Evolutionary conservation across 164 flowering plant species (phyloP), one percentile per base, ranked within the genome.

Genomic region (Chimonanthus praecox): DNA sequence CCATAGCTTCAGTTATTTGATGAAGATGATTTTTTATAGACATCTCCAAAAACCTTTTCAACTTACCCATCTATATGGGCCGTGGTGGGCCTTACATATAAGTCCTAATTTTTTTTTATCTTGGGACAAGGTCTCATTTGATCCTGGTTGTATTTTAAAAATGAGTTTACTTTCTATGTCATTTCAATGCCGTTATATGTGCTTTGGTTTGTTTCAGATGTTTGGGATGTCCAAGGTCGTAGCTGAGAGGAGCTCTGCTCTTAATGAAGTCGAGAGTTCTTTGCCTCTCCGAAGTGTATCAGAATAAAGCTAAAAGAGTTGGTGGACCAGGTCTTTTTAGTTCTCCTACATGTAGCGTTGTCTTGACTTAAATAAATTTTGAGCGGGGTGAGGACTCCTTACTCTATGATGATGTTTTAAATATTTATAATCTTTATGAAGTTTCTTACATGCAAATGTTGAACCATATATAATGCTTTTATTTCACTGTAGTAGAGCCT

Each of bases 181-280:
- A 3, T 9, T 71, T 33, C 62, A n/a, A 45, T 1, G 15, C 13
- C 11, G 7, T 13, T 47, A 16, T 58, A 54, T 15, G 16, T 11
- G 21, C 44, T 75, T 66, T 54, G 47, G 44, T 60, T 8, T 61
- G n/a, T 78, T 74, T 68, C 89, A 90, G 97, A 91, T 93, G 98
- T 90, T 93, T 79, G 87, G 91, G 68, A 88, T 90, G 90, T 90
- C 97, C 20, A 93, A 93, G 82, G 71, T 79, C 71, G 97, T 90
- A 50, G 92, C 93, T 3, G 87, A 88, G 48, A 90, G 86, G 80
- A 84, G 66, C 69, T 13, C 60, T 54, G 83, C 77, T 44, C 13
- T 78, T 10, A 73, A 83, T 67, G 91, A 71, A 83, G 91, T 90
- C 69, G 94, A 87, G 78, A 88, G 94, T 69, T 70, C 81, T 65